These are phyloP conservation scores for Geranium rotundifolium DNA, from an alignment of 345 rosid species.

Conservation along the genomic window DNA sequence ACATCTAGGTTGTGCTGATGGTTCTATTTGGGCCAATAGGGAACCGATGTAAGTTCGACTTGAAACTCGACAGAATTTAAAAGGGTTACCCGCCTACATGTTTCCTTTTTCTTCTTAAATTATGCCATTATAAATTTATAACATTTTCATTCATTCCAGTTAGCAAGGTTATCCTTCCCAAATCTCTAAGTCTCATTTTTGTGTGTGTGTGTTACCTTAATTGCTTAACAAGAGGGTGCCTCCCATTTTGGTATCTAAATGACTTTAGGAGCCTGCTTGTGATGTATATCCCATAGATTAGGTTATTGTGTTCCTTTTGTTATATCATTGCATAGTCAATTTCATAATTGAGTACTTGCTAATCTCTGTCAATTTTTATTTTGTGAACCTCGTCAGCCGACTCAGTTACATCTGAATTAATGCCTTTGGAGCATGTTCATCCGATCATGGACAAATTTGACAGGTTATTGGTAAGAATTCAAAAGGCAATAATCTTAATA, in stretches of 20 bases:
- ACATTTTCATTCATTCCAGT: not conserved
- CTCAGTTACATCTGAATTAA: slow-evolving; percentile 20
- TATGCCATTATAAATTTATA: no score
- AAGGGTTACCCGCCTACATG: no score
- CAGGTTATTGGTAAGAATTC: slow-evolving; percentile 63
- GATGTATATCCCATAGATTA: not conserved
- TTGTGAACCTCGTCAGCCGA: slow-evolving; percentile 22
- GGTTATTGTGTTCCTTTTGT: not conserved
- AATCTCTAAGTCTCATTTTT: not conserved
- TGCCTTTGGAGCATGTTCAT: slow-evolving; percentile 36
- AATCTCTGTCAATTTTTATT: slow-evolving; percentile 10
- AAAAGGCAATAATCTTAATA: slow-evolving; percentile 1
- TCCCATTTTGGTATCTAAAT: not conserved
- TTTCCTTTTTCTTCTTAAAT: no score
- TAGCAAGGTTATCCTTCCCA: not conserved
- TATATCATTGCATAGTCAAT: not conserved
- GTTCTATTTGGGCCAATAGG: no score
- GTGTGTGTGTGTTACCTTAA: not conserved
- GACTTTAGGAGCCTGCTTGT: not conserved
- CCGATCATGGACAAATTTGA: slow-evolving; percentile 44
- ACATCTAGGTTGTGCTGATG: no score
- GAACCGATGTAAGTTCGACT: not conserved
- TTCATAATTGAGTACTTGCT: slow-evolving; percentile 5
- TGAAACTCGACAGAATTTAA: no score
- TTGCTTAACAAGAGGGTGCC: not conserved